Evolutionary conservation across 2,329 filamentous ascomycete genomes (phyloP), one percentile per base, ranked within the genome.

Genomic region (Talaromyces sp.): DNA sequence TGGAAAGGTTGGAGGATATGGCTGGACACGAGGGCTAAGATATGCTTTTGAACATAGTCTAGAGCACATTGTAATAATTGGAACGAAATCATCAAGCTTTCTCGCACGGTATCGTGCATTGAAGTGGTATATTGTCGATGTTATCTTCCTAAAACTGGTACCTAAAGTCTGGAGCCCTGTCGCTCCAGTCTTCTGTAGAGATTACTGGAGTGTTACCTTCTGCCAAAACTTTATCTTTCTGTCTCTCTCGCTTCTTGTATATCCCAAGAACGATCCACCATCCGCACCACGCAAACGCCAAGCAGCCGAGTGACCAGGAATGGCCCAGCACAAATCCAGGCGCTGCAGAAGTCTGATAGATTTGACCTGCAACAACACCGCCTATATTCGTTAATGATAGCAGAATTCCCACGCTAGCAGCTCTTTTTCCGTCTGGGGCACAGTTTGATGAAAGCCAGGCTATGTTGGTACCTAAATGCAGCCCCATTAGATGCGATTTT

Each of bases 351-450:
- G 56, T 58, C 27, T 58, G 56, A 49, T 58, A 58, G 9, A 58
- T 58, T 39, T 58, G 56, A 4, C 56, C 56, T 32, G 56, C 56
- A 32, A 91, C 88, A 65, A 92, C 88, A 2, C 90, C 90, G 11
- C 86, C 83, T 17, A 81, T 80, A 65, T 92, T 92, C 2, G 88
- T 89, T 58, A 88, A 82, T 0, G 85, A 90, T 39, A 92, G 77
- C 71, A 92, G 88, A 70, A 92, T 71, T 0, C 88, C 89, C 1
- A 85, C 90, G 0, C 87, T 88, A 0, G 88, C 89, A 0, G 89
- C 89, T 33, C 90, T 80, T 73, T 92, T 93, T 10, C 89, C 89
- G 66, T 92, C 93, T 8, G 90, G 81, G 1, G 90, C 90, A 17
- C 84, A 82, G 63, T 92, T 92, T 19, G 83, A 86, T 0, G 88